Evolutionary conservation across 345 rosid species (phyloP), one percentile per base, ranked within the genome.

Genomic region (Rhodamnia argentea): DNA sequence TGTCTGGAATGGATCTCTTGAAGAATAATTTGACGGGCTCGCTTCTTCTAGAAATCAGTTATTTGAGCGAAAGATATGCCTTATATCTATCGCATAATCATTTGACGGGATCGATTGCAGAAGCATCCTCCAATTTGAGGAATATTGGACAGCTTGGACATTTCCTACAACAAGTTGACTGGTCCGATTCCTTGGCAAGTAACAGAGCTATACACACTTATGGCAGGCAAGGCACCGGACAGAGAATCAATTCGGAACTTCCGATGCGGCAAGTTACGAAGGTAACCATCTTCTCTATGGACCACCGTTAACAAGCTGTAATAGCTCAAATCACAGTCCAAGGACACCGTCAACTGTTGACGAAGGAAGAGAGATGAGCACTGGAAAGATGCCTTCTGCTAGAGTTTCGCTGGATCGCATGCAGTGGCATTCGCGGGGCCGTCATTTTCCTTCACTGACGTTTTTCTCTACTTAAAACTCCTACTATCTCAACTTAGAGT

Each of bases 121-220:
- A 1, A 10, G 87, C 87, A n/a, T 86, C 91, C 81, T 89, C 87
- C 29, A 27, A 85, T 23, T 22, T 87, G 3, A 29, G 23, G 6
- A 29, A 89, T 22, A 15, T 91, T 91, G 7, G 92, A 92, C 74
- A 88, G 90, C 13, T 58, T 90, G 50, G 91, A 88, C 57, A 87
- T 88, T 76, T 92, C 85, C 0, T 52, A 76, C 85, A 88, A 90
- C 87, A 52, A 84, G 27, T 88, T 87, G 83, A 23, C 3, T 0
- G 84, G 88, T 5, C 2, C 22, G 20, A 86, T 92, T 27, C 90
- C 93, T 70, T 64, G 87, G 2, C 5, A 26, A 3, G 53, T 93
- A 37, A 47, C 75, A 3, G 52, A 87, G 51, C 53, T 90, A 29
- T 9, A 86, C 29, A 62, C 44, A 47, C 29, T 89, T 53, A 85